Conservation (phyloP, 495 filamentous ascomycete genomes). For the Hypomontagnella monticulosa region DNA sequence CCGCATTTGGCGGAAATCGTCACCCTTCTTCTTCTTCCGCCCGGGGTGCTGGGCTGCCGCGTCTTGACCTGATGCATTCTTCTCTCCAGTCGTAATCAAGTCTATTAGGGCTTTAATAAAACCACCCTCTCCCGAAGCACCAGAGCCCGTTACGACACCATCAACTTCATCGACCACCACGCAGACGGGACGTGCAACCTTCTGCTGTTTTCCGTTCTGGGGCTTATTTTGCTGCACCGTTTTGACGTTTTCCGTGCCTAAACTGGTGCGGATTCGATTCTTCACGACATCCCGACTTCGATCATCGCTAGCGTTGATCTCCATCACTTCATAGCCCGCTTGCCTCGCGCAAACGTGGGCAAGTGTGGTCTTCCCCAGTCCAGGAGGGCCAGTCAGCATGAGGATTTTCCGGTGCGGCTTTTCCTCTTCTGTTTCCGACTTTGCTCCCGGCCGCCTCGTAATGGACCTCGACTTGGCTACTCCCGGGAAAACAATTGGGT, state of each 20-base stretch:
- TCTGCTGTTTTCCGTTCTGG: slow-evolving; percentile 66
- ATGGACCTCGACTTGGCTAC: slow-evolving; percentile 63
- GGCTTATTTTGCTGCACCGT: slow-evolving; percentile 73
- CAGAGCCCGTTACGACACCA: slow-evolving; percentile 83
- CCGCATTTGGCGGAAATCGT: slow-evolving; percentile 84
- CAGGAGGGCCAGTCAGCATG: slow-evolving; percentile 88
- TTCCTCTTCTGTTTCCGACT: slow-evolving; percentile 65
- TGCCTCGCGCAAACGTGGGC: slow-evolving; percentile 96
- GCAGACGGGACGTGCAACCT: slow-evolving; percentile 86
- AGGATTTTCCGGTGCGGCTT: slow-evolving; percentile 84
- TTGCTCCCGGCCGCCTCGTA: slow-evolving; percentile 47
- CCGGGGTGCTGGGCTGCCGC: slow-evolving; percentile 42
- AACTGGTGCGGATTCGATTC: slow-evolving; percentile 84
- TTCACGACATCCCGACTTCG: slow-evolving; percentile 82
- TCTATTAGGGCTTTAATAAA: slow-evolving; percentile 97
- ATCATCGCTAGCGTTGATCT: slow-evolving; percentile 88
- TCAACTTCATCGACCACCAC: slow-evolving; percentile 97
- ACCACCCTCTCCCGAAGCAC: slow-evolving; percentile 75
- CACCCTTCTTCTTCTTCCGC: slow-evolving; percentile 71
- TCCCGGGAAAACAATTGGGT: slow-evolving; percentile 88
- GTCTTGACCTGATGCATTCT: slow-evolving; percentile 67
- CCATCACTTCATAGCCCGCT: slow-evolving; percentile 92
- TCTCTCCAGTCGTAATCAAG: slow-evolving; percentile 83
- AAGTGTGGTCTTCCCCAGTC: slow-evolving; percentile 93
- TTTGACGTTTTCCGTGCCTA: slow-evolving; percentile 92